Evolutionary conservation across 2,329 filamentous ascomycete species (phyloP).

Genomic region (Epicoccum nigrum): DNA sequence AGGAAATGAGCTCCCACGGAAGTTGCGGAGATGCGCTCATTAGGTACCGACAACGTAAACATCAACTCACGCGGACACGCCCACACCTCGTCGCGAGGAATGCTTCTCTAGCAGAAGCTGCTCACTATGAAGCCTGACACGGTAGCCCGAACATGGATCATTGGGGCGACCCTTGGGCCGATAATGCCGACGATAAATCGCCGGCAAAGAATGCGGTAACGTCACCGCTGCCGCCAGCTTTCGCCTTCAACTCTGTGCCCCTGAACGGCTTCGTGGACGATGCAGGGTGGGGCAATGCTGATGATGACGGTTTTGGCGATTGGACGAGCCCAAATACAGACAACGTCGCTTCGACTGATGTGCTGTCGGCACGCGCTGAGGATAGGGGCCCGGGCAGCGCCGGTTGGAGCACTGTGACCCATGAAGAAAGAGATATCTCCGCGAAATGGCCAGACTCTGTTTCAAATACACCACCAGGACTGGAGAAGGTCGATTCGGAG

Average conservation of each 20-base stretch:
- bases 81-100: conserved; percentile 24
- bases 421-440: conserved; percentile 4
- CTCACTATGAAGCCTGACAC: conserved; percentile 46
- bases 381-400: conserved; percentile 6
- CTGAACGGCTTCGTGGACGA: conserved; percentile 44
- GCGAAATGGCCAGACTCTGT: conserved; percentile 21
- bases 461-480: conserved; percentile 11
- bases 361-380: neutral
- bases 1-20: conserved; percentile 2
- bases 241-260: conserved; percentile 26
- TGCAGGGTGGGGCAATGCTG: conserved; percentile 42
- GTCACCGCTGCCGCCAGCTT: conserved; percentile 24
- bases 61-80: neutral
- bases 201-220: conserved; percentile 34
- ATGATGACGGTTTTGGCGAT: conserved; percentile 38
- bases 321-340: conserved; percentile 30
- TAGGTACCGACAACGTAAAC: conserved; percentile 10
- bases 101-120: conserved; percentile 37
- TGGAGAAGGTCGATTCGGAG: conserved; percentile 33
- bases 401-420: conserved; percentile 12
- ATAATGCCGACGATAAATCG: conserved; percentile 36
- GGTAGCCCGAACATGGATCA: conserved; percentile 46
- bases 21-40: conserved; percentile 2
- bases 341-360: neutral
- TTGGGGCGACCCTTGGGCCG: conserved; percentile 52